A percentile compares a stretch with the other conserved stretches of the same genome.
Evolutionary conservation across 306 rosid genomes (phyloP).

Genomic region (Medicago ruthenica): DNA sequence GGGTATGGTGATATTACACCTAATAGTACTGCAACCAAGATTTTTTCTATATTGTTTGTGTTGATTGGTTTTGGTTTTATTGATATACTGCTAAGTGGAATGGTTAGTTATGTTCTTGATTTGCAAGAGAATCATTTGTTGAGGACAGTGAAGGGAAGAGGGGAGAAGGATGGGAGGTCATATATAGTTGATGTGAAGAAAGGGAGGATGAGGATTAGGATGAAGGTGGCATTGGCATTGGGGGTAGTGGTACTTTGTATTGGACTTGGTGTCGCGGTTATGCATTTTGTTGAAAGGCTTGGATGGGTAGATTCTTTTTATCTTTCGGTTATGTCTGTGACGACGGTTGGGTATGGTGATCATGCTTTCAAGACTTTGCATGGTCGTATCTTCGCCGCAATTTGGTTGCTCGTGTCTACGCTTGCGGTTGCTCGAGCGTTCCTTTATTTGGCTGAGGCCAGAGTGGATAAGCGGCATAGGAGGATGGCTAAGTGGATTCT

Average conservation of each 20-base stretch:
- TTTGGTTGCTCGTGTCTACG: constrained; percentile 95
- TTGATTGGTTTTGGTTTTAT: constrained; percentile 93
- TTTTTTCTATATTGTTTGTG: constrained; percentile 83
- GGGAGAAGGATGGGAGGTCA: constrained; percentile 60
- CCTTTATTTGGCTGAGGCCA: constrained; percentile 93
- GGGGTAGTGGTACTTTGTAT: constrained; percentile 91
- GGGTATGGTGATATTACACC: constrained; percentile 98
- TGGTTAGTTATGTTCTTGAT: constrained; percentile 93
- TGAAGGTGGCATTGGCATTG: constrained; percentile 94
- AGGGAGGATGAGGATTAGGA: constrained; percentile 97
- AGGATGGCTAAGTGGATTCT: constrained; percentile 96
- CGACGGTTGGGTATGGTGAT: constrained; percentile 96
- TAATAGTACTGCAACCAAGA: constrained; percentile 67
- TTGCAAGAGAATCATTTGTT: constrained; percentile 85
- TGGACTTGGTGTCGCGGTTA: constrained; percentile 73
- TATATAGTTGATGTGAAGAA: constrained; percentile 88
- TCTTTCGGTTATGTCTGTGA: constrained; percentile 97
- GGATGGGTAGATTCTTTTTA: constrained; percentile 95
- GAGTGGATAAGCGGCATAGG: constrained; percentile 96
- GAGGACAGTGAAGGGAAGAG: constrained; percentile 59
- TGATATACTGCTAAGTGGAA: constrained; percentile 86
- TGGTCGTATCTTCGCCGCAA: constrained; percentile 86
- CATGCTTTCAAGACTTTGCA: constrained; percentile 72
- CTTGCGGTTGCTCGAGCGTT: constrained; percentile 93
- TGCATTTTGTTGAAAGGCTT: constrained; percentile 88